Base-by-base conservation (phyloP, 2,329 filamentous ascomycete genomes). In the Pochonia chlamydosporia region DNA sequence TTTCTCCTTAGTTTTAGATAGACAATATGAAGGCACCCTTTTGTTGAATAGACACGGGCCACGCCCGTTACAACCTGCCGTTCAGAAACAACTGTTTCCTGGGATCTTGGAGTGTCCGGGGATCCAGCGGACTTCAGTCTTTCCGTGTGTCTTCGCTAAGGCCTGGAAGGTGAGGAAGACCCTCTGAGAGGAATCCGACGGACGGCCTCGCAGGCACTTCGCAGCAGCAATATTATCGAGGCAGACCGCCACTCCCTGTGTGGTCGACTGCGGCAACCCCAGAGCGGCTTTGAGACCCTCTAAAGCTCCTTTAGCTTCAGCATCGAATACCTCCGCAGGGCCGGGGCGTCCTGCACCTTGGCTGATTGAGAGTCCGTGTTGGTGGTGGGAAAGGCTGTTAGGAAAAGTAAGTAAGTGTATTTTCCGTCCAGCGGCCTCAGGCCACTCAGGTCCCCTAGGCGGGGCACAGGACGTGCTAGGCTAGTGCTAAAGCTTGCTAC, bases 121-220 rank as follows among this genome's bases (percentile, higher is more conserved):
- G 25, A 46, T 41, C 48, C 40, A 52, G 24, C 46, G 45, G 40
- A 39, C 36, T 31, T 40, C 16, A 6, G 36, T 40, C 16, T 26
- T 37, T 37, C 33, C 31, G 25, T 51, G 39, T 18, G 41, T 46
- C 42, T 20, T 45, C 21, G 30, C 43, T 6, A 49, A 28, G 37
- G 44, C 43, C 25, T 50, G 44, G 20, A 46, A 46, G 13, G 14
- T 30, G 21, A 55, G 43, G 40, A 56, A 52, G 35, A 50, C 47
- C 9, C 47, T 44, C 47, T 53, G 31, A 23, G 49, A 53, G 24
- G 49, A 53, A 44, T 53, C 52, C 5, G 42, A 49, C 9, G 30
- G 30, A 5, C n/a, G 6, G 30, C 49, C 52, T n/a, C 41, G 43
- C 11, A 55, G 48, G 30, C 30, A 33, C n/a, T 5, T n/a, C 9